phyloP scores from a whole-genome alignment of 176 grass and related monocot genomes.

The Pontederia paniculata region DNA sequence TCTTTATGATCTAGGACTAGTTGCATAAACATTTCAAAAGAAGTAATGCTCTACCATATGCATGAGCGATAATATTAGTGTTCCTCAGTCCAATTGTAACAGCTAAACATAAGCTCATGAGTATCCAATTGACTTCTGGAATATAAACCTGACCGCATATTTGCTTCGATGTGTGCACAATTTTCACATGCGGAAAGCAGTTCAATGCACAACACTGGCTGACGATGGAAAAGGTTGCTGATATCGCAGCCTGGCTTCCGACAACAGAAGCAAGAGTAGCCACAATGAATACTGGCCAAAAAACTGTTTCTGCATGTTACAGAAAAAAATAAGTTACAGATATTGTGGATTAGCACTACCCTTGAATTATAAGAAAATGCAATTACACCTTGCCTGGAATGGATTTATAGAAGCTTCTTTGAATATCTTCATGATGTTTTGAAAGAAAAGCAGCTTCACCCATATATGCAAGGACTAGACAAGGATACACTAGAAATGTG shows the following conservation, averaged over 20 bases:
- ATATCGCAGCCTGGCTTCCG: conserved; percentile 13
- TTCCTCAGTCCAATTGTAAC: conserved; percentile 14
- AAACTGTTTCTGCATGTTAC: conserved; percentile 3
- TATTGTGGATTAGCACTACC: background rate
- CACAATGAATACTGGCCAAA: conserved; percentile 10
- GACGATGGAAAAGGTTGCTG: conserved; percentile 10
- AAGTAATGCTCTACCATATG: background rate
- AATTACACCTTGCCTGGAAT: conserved; percentile 3
- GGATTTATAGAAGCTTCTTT: conserved; percentile 7
- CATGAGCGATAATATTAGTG: conserved; percentile 9
- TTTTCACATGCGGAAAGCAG: conserved; percentile 15
- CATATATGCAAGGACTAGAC: conserved; percentile 15
- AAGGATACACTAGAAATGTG: conserved; percentile 17
- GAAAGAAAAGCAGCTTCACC: conserved; percentile 17
- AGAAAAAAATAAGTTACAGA: background rate
- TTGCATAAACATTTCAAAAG: background rate
- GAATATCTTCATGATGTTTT: conserved; percentile 4
- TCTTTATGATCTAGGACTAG: background rate
- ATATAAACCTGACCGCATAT: conserved; percentile 14
- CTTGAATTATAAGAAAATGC: too few species aligned
- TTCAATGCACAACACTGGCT: conserved; percentile 10
- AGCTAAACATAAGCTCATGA: conserved; percentile 7
- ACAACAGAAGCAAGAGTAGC: conserved; percentile 14
- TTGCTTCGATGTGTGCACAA: conserved; percentile 10
- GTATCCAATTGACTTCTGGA: conserved; percentile 17